phyloP scores from a whole-genome alignment of 2,329 filamentous ascomycete species.

The Lizonia empirigonia region DNA sequence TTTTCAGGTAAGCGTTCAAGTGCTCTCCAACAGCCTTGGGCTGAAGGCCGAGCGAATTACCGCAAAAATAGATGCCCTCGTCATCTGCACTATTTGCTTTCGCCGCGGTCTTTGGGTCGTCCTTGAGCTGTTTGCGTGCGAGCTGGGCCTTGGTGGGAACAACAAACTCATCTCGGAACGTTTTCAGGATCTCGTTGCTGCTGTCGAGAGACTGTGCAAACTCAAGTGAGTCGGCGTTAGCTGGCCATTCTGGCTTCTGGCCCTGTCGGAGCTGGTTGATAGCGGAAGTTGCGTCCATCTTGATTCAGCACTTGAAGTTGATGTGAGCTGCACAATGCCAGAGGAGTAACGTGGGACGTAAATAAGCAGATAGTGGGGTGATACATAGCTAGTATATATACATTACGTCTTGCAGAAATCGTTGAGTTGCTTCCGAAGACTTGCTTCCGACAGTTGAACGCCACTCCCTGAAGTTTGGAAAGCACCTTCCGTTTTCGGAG shows the following conservation, averaged over 20 bases:
- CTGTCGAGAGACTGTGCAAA: constrained; percentile 38
- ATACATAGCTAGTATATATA: constrained; percentile 17
- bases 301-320: constrained; percentile 14
- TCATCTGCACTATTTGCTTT: constrained; percentile 44
- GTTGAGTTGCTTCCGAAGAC: constrained; percentile 13
- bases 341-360: background rate
- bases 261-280: constrained; percentile 37
- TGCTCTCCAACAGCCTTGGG: constrained; percentile 71
- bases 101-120: constrained; percentile 38
- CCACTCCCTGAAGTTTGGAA: constrained; percentile 3
- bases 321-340: background rate
- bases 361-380: constrained; percentile 2
- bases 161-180: constrained; percentile 69
- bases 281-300: constrained; percentile 33
- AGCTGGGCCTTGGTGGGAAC: constrained; percentile 76
- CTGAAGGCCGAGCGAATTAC: constrained; percentile 86
- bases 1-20: constrained; percentile 73
- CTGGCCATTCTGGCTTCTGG: constrained; percentile 37
- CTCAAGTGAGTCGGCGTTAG: constrained; percentile 27
- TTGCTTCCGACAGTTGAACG: constrained; percentile 10
- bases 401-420: constrained; percentile 21
- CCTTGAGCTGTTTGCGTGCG: constrained; percentile 61
- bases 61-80: constrained; percentile 77
- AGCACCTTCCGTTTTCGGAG: constrained; percentile 27
- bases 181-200: constrained; percentile 42